Evolutionary conservation across 257 asterid genomes (phyloP), one percentile per base, ranked within the genome.

Genomic region (Craterostigma plantagineum): DNA sequence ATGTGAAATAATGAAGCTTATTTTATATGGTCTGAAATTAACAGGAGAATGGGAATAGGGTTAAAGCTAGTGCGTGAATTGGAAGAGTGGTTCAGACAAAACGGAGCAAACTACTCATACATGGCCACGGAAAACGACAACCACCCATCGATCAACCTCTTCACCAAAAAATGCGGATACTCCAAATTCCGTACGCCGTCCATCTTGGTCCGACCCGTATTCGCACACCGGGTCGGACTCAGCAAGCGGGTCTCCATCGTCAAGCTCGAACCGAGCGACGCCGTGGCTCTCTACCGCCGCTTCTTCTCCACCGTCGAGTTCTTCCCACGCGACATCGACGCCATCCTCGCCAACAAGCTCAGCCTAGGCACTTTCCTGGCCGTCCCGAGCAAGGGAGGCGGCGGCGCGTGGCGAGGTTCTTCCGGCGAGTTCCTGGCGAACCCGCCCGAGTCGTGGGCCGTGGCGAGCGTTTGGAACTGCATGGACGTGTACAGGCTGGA

Each of bases 381-480:
- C 33, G 30, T 43, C n/a, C n/a, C n/a, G 40, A 27, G 30, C 45
- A 40, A 12, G 45, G 45, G 17, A n/a, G n/a, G n/a, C n/a, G 68
- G 1, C 71, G 61, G 43, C 58, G 39, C 71, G 1, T 75, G 80
- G 77, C 65, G 57, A 4, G 80, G 85, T 8, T 15, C n/a, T n/a
- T n/a, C 42, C 7, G 56, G 7, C 45, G 4, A 23, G 30, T 75
- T 75, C 14, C 37, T 75, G n/a, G 55, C 63, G 13, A 27, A 47
- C 15, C 77, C 42, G n/a, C 72, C 87, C 5, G 71, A 66, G 46
- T 69, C 87, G 11, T 76, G 77, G 81, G 81, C 76, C 3, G 61
- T 76, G 18, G 66, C 68, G 35, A 72, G 87, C 45, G 70, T 76
- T 42, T 76, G 87, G 87, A 76, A 72, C 49, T 62, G 71, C 13